phyloP scores from a whole-genome alignment of 176 grass and related monocot species.

The Aegilops speltoides region DNA sequence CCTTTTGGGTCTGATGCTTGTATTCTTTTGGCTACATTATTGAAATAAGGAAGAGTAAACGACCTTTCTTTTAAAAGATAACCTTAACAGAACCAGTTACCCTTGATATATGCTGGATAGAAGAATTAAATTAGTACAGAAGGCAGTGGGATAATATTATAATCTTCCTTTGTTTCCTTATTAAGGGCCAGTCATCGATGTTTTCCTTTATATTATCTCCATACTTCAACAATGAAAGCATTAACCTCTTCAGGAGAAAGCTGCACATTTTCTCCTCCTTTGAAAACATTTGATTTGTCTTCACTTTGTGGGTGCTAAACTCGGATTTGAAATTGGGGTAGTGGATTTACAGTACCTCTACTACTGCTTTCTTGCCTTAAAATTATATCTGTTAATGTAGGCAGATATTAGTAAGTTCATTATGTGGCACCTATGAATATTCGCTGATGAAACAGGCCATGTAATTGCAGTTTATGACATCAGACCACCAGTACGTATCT shows the following conservation, averaged over 20 bases:
- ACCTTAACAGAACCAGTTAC: background rate
- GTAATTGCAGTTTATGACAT: constrained; percentile 92
- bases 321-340: background rate
- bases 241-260: background rate
- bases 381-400: background rate
- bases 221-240: background rate
- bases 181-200: background rate
- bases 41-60: background rate
- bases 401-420: constrained; percentile 20
- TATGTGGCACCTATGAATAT: background rate
- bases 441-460: constrained; percentile 31
- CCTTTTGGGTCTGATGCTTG: background rate
- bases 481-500: constrained; percentile 84
- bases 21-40: constrained; percentile 1
- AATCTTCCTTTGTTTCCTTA: constrained; percentile 7
- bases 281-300: background rate
- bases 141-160: background rate
- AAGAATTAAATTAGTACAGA: background rate
- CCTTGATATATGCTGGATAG: background rate
- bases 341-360: background rate
- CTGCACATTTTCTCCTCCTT: background rate
- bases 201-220: background rate
- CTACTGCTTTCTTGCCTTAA: background rate
- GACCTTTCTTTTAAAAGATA: background rate
- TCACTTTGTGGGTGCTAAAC: background rate